A percentile compares a stretch with the other conserved stretches of the same genome.
These are phyloP conservation scores for Lactarius hengduanensis DNA, from an alignment of 768 basidiomycete species.

Conservation along the genomic window DNA sequence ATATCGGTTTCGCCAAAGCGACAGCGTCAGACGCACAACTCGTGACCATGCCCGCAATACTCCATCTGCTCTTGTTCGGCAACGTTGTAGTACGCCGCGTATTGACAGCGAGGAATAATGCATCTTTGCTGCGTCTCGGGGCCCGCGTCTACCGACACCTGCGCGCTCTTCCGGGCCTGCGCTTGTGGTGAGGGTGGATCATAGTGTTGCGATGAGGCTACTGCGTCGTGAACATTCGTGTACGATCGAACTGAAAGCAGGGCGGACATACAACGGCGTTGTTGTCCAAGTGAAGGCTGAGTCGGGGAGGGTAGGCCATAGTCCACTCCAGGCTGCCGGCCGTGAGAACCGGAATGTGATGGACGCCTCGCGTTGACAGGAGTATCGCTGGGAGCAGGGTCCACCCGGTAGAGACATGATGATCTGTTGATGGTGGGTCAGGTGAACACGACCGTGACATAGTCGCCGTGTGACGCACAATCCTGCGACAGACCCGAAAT, in stretches of 20 bases:
- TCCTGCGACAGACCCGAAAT: background rate
- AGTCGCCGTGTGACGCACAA: background rate
- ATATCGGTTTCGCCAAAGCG: too few species aligned
- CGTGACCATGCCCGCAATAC: constrained; percentile 21
- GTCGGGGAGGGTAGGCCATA: background rate
- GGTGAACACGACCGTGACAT: background rate
- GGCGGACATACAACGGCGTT: constrained; percentile 3
- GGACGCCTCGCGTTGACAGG: background rate
- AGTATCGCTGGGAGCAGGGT: background rate
- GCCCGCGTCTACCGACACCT: too few species aligned
- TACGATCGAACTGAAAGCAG: background rate
- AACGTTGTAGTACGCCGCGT: constrained; percentile 14
- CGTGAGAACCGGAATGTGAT: background rate
- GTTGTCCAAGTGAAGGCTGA: background rate
- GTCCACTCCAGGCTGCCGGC: background rate
- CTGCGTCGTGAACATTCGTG: background rate
- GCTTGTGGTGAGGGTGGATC: background rate
- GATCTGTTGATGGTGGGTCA: background rate
- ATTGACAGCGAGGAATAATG: constrained; percentile 9
- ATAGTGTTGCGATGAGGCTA: background rate
- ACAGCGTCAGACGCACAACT: constrained; percentile 15
- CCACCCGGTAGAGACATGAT: background rate
- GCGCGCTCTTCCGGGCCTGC: background rate
- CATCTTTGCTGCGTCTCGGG: background rate
- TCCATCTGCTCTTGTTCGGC: constrained; percentile 22